Evolutionary conservation across 1,284 basidiomycete genomes (phyloP), one percentile per base, ranked within the genome.

Genomic region (Papiliotrema nemorosa): DNA sequence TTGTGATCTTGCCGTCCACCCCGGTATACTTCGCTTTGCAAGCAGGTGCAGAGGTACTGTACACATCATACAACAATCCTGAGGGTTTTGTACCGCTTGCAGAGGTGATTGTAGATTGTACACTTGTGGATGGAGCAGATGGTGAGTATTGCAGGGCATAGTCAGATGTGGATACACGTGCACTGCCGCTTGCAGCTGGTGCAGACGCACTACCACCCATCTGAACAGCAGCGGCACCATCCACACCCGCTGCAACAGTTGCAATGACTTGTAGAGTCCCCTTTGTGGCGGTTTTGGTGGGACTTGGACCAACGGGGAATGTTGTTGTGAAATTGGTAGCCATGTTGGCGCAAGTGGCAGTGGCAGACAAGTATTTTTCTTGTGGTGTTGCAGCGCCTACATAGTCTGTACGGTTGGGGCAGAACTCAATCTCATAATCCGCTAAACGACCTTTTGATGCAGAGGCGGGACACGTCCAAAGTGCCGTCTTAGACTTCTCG

Each of bases 401-500:
- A 42, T 61, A 60, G 44, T 61, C 59, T 10, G 54, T 47, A 3
- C 48, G 35, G n/a, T 49, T 44, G 13, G 67, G 64, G 34, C 67
- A 69, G 51, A 69, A 68, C 31, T 62, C 62, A 49, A 67, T 54
- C 10, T 52, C 57, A 49, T 68, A 68, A 53, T 65, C 58, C 14
- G 64, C 27, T n/a, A 43, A 31, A 7, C 14, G 7, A 14, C 29
- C 29, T 31, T 31, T 7, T 7, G 29, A 7, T 4, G 36, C 16
- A 12, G 42, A 21, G 22, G 46, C 18, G 29, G 53, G 44, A 35
- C 66, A 70, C 3, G 51, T 55, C 47, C 53, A 60, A 3, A 66
- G 50, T 6, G 66, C 63, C 1, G 56, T 62, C 10, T 50, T 48
- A 42, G 63, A 63, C 34, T 62, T 60, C 39, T 64, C 61, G 44